These are phyloP conservation scores for Trypethelium eluteriae DNA, from an alignment of 495 filamentous ascomycete species.

Conservation along the genomic window DNA sequence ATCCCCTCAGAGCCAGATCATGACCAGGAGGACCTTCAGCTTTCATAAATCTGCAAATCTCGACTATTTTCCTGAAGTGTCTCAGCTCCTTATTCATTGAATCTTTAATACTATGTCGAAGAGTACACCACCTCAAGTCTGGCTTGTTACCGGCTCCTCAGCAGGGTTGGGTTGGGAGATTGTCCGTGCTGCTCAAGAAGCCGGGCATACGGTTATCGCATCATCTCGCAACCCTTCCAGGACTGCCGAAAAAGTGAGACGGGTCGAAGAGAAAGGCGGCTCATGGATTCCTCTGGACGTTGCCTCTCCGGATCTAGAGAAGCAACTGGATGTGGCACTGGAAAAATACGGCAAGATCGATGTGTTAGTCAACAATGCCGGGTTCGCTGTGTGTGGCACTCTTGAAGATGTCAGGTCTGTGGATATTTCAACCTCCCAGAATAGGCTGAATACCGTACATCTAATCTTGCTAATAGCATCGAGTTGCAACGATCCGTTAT, in stretches of 20 bases:
- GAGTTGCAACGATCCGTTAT: conserved; percentile 15
- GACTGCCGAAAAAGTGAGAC: not conserved
- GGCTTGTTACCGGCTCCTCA: conserved; percentile 17
- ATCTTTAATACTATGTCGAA: not conserved
- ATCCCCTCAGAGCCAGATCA: not conserved
- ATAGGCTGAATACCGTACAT: not conserved
- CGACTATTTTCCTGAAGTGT: not conserved
- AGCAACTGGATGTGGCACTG: conserved; percentile 9
- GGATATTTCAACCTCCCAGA: not conserved
- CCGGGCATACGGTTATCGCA: conserved; percentile 1
- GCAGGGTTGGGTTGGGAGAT: conserved; percentile 11
- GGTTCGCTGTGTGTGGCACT: conserved; percentile 8
- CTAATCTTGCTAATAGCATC: not conserved
- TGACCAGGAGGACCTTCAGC: not conserved
- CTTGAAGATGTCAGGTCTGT: conserved; percentile 7
- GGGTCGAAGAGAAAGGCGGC: not conserved
- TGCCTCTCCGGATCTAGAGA: conserved; percentile 5
- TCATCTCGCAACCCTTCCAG: not conserved
- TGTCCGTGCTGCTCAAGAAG: not conserved
- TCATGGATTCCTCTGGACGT: conserved; percentile 10
- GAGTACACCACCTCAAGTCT: not conserved
- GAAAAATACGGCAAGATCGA: conserved; percentile 12
- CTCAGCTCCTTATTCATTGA: not conserved
- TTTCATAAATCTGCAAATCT: not conserved
- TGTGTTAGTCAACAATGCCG: conserved; percentile 16